Base-by-base conservation (phyloP, 2,329 filamentous ascomycete species). In the Aspergillus luchuensis region DNA sequence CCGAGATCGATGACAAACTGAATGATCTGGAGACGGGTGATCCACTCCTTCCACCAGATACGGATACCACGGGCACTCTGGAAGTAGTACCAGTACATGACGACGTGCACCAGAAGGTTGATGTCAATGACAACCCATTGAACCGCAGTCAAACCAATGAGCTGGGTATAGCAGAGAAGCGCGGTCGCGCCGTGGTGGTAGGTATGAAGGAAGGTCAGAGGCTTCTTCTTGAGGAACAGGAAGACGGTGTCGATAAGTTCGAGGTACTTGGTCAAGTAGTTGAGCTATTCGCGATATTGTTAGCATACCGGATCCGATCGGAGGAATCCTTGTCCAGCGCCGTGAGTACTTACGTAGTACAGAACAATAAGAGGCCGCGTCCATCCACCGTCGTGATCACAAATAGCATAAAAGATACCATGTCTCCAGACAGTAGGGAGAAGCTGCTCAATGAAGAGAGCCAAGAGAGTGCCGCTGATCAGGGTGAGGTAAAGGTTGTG, bases 61-160 rank as follows among this genome's bases (percentile, higher is more conserved):
- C 89, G 89, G 79, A 98, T 87, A 69, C 95, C 95, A 70, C 94
- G 92, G 58, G 94, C 93, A 74, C 91, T 94, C 85, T 98, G 94
- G 89, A 98, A 98, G 87, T 98, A 98, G 88, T 98, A 98, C 93
- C 93, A 97, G 89, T 98, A 98, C 94, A 98, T 98, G 76, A 97
- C 91, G 61, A 98, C 94, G 81, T 98, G 94, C 58, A 98, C 94
- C 66, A 87, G 87, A 74, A 98, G 82, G 85, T 98, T 98, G 71
- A 98, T 87, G 57, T 87, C 89, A 76, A 98, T 98, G 64, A 90
- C 89, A 58, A 97, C 91, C 94, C 94, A 98, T 63, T 93, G 96
- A 59, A 98, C 94, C 47, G 94, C 86, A 49, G 94, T 98, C 74
- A 91, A 87, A 69, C 94, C 94, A 73, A 97, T 89, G 67, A 98